These are phyloP conservation scores for Neonectria neomacrospora DNA, from an alignment of 2,329 filamentous ascomycete species.

Conservation along the genomic window DNA sequence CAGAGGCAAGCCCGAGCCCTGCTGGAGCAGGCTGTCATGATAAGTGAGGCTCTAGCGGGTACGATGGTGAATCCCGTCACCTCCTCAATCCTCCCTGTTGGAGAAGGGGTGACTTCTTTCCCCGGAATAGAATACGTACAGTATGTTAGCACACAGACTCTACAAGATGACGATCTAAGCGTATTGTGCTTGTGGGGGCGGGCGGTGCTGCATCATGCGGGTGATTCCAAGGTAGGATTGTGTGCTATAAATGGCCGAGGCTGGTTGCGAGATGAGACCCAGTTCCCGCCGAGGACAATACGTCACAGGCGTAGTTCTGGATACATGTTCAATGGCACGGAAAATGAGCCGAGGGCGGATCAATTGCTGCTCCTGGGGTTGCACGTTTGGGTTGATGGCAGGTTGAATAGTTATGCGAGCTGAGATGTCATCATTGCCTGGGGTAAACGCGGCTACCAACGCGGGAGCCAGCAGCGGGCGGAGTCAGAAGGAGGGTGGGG, in stretches of 20 bases:
- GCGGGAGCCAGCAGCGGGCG: conserved; percentile 21
- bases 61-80: conserved; percentile 42
- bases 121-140: conserved; percentile 44
- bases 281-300: conserved; percentile 17
- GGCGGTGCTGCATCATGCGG: conserved; percentile 18
- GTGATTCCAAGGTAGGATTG: conserved; percentile 23
- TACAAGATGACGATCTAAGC: conserved; percentile 26
- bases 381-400: conserved; percentile 18
- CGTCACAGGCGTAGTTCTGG: conserved; percentile 20
- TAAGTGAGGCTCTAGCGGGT: conserved; percentile 41
- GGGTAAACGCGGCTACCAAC: conserved; percentile 36
- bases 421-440: conserved; percentile 30
- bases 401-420: conserved; percentile 12
- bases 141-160: conserved; percentile 36
- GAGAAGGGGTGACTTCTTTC: conserved; percentile 43
- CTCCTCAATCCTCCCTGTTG: conserved; percentile 37
- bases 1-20: conserved; percentile 48
- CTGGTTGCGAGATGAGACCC: conserved; percentile 23
- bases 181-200: conserved; percentile 21
- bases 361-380: conserved; percentile 34
- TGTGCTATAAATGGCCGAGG: conserved; percentile 17
- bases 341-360: conserved; percentile 30
- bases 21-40: conserved; percentile 36
- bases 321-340: conserved; percentile 27
- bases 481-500: conserved; percentile 35